A percentile compares a stretch with the other conserved stretches of the same genome.
Conservation (phyloP, 768 basidiomycete species). For the Leucosporidium scottii region DNA sequence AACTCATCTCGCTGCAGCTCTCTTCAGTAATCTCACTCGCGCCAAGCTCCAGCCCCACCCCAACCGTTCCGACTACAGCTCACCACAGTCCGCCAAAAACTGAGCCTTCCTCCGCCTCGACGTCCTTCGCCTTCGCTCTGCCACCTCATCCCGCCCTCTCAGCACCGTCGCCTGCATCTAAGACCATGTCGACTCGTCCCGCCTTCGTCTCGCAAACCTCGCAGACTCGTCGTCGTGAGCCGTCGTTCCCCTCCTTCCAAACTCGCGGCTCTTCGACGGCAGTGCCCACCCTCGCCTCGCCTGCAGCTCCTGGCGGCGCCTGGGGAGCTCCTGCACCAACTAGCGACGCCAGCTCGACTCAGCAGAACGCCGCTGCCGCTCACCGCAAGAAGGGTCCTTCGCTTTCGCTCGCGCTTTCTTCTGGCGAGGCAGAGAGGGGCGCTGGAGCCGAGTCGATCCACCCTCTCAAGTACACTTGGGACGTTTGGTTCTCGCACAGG, state of each 20-base stretch:
- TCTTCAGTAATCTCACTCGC: neutral
- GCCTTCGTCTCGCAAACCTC: conserved; percentile 9
- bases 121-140: neutral
- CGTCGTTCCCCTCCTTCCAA: conserved; percentile 15
- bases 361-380: neutral
- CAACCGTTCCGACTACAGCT: too few relatives aligned
- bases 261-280: conserved; percentile 18
- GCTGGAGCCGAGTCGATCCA: conserved; percentile 10
- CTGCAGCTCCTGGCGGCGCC: neutral
- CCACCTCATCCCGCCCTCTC: neutral
- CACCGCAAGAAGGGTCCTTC: conserved; percentile 16
- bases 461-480: conserved; percentile 33
- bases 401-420: conserved; percentile 14
- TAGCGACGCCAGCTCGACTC: neutral
- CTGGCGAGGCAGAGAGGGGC: neutral
- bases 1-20: too few relatives aligned
- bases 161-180: neutral
- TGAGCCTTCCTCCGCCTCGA: neutral
- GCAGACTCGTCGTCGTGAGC: conserved; percentile 3
- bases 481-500: conserved; percentile 30
- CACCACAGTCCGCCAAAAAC: neutral
- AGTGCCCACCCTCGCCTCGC: neutral
- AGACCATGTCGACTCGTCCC: conserved; percentile 4
- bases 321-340: neutral
- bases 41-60: neutral